Evolutionary conservation across 495 filamentous ascomycete species (phyloP).

Genomic region (Aspergillus carlsbadensis): DNA sequence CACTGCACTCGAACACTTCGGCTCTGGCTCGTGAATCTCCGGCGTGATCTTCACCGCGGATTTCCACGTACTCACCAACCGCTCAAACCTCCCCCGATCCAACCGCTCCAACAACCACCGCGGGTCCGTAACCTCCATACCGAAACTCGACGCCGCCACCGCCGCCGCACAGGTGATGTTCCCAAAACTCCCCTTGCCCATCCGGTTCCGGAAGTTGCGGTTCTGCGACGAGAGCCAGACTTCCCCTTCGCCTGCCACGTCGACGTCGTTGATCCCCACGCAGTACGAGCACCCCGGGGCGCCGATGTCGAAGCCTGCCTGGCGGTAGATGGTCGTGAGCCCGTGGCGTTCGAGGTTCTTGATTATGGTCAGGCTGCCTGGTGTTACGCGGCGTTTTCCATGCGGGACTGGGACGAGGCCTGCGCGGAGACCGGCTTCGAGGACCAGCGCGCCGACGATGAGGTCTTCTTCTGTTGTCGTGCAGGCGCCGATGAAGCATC

Average conservation of each 20-base stretch:
- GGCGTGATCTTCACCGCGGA: neutral
- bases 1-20: neutral
- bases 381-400: conserved; percentile 40
- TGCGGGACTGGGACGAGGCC: conserved; percentile 25
- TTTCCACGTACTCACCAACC: neutral
- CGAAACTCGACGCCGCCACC: conserved; percentile 42
- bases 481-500: conserved; percentile 51
- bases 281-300: conserved; percentile 48
- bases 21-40: conserved; percentile 13
- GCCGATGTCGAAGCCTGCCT: conserved; percentile 42
- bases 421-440: conserved; percentile 34
- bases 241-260: conserved; percentile 40
- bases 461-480: conserved; percentile 50
- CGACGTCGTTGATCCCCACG: conserved; percentile 37
- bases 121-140: conserved; percentile 37
- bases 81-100: conserved; percentile 18
- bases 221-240: conserved; percentile 49
- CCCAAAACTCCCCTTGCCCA: conserved; percentile 46
- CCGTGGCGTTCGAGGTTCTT: conserved; percentile 32
- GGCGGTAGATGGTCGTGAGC: conserved; percentile 35
- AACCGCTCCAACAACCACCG: conserved; percentile 26
- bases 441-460: conserved; percentile 38
- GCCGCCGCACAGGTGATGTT: conserved; percentile 41
- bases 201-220: conserved; percentile 48
- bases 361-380: conserved; percentile 39